Evolutionary conservation across 352 stramenopile species (phyloP).

Genomic region (Pythium phragmitis): DNA sequence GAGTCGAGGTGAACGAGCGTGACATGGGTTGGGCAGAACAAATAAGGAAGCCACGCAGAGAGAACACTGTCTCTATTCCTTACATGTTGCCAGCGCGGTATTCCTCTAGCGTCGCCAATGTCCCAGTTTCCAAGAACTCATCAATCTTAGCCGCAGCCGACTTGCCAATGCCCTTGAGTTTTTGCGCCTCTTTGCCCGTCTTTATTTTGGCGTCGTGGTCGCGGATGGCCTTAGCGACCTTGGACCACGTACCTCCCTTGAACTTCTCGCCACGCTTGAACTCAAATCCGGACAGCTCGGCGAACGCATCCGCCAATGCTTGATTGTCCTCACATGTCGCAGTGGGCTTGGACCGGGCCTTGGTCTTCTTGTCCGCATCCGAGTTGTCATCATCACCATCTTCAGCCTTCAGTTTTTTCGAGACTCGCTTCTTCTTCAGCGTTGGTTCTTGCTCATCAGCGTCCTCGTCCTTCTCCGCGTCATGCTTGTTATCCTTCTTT

Average conservation of each 20-base stretch:
- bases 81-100: conserved; percentile 83
- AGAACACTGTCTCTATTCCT: neutral
- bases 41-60: neutral
- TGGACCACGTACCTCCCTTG: conserved; percentile 86
- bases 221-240: conserved; percentile 83
- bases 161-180: conserved; percentile 87
- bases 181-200: conserved; percentile 74
- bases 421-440: conserved; percentile 32
- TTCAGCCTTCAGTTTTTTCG: conserved; percentile 36
- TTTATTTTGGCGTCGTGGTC: conserved; percentile 62
- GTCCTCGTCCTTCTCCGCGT: conserved; percentile 5
- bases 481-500: conserved; percentile 38
- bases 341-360: conserved; percentile 41
- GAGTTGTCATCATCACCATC: conserved; percentile 47
- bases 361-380: conserved; percentile 52
- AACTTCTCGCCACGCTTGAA: conserved; percentile 88
- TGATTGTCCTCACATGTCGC: conserved; percentile 69
- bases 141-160: conserved; percentile 80
- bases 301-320: conserved; percentile 66
- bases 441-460: conserved; percentile 28
- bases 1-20: neutral
- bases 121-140: conserved; percentile 84
- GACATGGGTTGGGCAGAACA: neutral
- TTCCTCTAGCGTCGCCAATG: conserved; percentile 75
- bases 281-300: conserved; percentile 83